Evolutionary conservation across 345 rosid species (phyloP).

Genomic region (Gossypium mustelinum): DNA sequence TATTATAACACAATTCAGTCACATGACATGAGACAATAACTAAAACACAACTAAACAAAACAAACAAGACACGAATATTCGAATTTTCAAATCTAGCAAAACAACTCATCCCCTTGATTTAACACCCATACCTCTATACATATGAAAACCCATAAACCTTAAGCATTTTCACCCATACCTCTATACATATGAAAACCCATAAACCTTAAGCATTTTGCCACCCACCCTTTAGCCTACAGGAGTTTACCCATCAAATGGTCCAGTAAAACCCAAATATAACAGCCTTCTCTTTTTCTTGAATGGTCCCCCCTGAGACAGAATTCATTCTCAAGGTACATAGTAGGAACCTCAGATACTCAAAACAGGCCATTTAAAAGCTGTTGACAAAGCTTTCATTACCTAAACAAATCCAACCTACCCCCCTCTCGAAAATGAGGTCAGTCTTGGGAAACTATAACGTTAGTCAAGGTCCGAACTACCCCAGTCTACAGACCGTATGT

Average conservation of each 20-base stretch:
- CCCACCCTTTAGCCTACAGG: conserved; percentile 7
- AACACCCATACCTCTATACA: conserved; percentile 31
- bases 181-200: conserved; percentile 27
- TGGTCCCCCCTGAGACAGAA: not conserved
- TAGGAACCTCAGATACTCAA: not conserved
- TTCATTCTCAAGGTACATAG: not conserved
- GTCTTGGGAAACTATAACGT: conserved; percentile 20
- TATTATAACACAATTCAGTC: too few species aligned
- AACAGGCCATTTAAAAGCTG: conserved; percentile 6
- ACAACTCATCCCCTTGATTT: conserved; percentile 20
- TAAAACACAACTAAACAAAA: not conserved
- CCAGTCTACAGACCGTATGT: conserved; percentile 35
- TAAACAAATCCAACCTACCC: conserved; percentile 15
- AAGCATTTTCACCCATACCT: conserved; percentile 12
- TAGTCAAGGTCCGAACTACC: conserved; percentile 28
- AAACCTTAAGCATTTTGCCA: conserved; percentile 13
- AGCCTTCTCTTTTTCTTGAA: not conserved
- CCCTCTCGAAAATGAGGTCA: conserved; percentile 18
- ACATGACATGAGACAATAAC: not conserved
- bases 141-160: conserved; percentile 12
- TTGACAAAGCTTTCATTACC: conserved; percentile 14
- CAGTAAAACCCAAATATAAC: conserved; percentile 7
- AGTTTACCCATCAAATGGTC: not conserved
- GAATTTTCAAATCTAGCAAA: not conserved
- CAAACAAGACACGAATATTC: not conserved